Evolutionary conservation across 805 yeast genomes (phyloP).

Genomic region (Saturnispora halmiae): DNA sequence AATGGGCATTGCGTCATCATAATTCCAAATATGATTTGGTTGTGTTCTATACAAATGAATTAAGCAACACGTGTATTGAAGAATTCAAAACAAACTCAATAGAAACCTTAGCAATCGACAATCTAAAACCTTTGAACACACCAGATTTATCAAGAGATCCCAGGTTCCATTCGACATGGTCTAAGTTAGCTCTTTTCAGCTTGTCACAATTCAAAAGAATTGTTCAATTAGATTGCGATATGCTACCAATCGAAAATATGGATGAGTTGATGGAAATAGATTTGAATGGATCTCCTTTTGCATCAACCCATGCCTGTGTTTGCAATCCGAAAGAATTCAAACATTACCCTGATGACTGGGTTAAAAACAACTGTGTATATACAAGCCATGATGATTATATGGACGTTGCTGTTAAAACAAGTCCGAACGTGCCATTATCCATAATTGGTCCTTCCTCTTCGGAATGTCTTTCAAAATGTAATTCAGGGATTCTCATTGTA

Average conservation of each 20-base stretch:
- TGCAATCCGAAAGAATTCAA: conserved; percentile 46
- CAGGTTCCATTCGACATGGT: conserved; percentile 53
- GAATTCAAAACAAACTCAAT: conserved; percentile 34
- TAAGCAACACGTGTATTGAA: conserved; percentile 33
- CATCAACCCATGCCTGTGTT: conserved; percentile 54
- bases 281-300: conserved; percentile 35
- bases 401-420: conserved; percentile 13
- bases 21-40: conserved; percentile 43
- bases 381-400: conserved; percentile 28
- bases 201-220: conserved; percentile 43
- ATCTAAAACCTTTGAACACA: conserved; percentile 35
- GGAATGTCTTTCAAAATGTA: conserved; percentile 41
- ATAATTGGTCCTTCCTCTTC: conserved; percentile 34
- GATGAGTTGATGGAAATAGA: conserved; percentile 48
- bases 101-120: conserved; percentile 32
- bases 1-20: conserved; percentile 36
- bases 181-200: conserved; percentile 48
- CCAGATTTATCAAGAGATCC: conserved; percentile 42
- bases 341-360: conserved; percentile 50
- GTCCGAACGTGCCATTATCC: conserved; percentile 3
- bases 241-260: conserved; percentile 49
- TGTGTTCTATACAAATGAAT: conserved; percentile 43
- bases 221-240: conserved; percentile 50
- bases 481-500: conserved; percentile 51
- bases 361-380: conserved; percentile 41